Evolutionary conservation across 495 filamentous ascomycete species (phyloP), one percentile per base, ranked within the genome.

Genomic region (Friedmanniomyces simplex): DNA sequence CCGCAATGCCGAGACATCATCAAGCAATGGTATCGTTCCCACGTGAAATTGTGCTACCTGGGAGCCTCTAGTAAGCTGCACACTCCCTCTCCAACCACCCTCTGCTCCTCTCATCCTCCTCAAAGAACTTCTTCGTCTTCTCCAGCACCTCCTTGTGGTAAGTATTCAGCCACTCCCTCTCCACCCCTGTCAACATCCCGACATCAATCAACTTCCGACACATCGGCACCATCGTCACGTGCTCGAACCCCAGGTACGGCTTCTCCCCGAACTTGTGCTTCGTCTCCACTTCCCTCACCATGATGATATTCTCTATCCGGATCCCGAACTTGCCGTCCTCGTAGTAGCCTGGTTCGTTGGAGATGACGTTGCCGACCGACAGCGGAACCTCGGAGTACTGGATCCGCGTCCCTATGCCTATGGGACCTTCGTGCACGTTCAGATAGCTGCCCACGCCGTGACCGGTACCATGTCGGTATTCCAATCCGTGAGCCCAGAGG

Each of bases 241-340:
- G 89, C 74, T 99, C 90, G 62, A 99, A 97, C 14, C 91, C 90
- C 20, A 96, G 71, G 72, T 87, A 98, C 21, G 91, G 87, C 72
- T 91, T 93, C 52, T 95, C 91, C 6, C 91, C 93, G 66, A 96
- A 96, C 36, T 79, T 80, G 71, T 95, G 77, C 55, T 86, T 83
- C 7, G 91, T 95, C 67, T 95, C 73, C 16, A 84, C 85, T 66
- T 96, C 89, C 61, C 82, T 84, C 18, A 88, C 87, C 80, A 96
- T 88, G 59, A 95, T 80, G 56, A 99, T 72, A 64, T 89, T 97
- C 73, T 99, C 94, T 65, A 96, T 97, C 30, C 94, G 87, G 65
- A 99, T 95, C n/a, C 94, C 94, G 66, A 94, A 99, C 11, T 84
- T 83, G 46, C 90, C 94, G 65, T 99, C 94, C 72, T 97, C 94